Evolutionary conservation across 345 rosid species (phyloP).

Genomic region (Hibiscus syriacus): DNA sequence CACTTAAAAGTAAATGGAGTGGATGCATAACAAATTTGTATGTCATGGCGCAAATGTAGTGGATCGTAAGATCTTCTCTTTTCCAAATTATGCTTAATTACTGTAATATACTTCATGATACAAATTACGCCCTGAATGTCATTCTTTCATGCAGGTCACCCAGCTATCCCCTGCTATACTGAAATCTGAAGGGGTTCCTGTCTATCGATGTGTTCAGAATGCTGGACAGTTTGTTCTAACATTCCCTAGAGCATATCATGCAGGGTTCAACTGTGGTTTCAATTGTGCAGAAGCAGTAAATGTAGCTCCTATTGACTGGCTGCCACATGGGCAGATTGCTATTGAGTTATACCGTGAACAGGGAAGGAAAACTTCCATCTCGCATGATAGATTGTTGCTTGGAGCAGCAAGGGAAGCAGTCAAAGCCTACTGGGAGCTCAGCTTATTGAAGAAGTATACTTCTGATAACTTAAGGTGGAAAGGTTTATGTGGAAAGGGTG

Average conservation of each 20-base stretch:
- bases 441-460: constrained; percentile 69
- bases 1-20: background rate
- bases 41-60: too few relatives aligned
- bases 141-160: constrained; percentile 61
- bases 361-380: constrained; percentile 90
- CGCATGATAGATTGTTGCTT: constrained; percentile 92
- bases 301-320: constrained; percentile 98
- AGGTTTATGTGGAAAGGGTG: constrained; percentile 78
- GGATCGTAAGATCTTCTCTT: background rate
- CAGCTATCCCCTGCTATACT: constrained; percentile 93
- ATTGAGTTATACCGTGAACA: constrained; percentile 80
- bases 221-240: constrained; percentile 95
- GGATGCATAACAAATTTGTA: too few relatives aligned
- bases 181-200: constrained; percentile 84
- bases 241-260: constrained; percentile 97
- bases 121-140: background rate
- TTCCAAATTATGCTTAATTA: background rate
- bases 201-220: constrained; percentile 79
- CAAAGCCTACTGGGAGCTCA: constrained; percentile 93
- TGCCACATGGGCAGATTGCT: constrained; percentile 95
- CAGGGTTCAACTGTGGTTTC: constrained; percentile 93
- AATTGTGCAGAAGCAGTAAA: constrained; percentile 99
- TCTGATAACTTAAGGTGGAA: constrained; percentile 80
- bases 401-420: constrained; percentile 99
- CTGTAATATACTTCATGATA: background rate